These are phyloP conservation scores for Acephala macrosclerotiorum DNA, from an alignment of 2,329 filamentous ascomycete genomes.

Conservation along the genomic window DNA sequence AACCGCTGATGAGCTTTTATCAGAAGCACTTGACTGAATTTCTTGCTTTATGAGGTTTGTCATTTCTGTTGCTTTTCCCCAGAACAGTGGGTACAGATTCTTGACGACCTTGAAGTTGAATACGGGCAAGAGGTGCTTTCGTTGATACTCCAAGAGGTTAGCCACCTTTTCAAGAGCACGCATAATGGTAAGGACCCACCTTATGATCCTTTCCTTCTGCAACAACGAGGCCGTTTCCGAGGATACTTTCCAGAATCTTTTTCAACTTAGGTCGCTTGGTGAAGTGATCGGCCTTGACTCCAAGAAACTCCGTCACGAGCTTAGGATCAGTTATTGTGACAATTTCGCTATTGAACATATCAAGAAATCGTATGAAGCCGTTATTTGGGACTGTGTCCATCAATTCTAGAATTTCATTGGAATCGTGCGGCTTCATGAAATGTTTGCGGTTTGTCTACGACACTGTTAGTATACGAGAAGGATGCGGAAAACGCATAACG, in stretches of 20 bases:
- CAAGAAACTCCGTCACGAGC: constrained; percentile 23
- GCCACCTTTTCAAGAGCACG: not conserved
- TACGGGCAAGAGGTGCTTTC: constrained; percentile 78
- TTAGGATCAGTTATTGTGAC: constrained; percentile 26
- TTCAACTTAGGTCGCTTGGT: constrained; percentile 45
- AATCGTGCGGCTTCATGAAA: constrained; percentile 18
- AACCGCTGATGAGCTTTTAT: constrained; percentile 23
- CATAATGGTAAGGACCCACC: constrained; percentile 43
- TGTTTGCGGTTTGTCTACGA: constrained; percentile 15
- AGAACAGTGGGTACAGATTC: constrained; percentile 82
- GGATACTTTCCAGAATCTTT: constrained; percentile 51
- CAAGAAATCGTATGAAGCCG: constrained; percentile 28
- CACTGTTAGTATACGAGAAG: constrained; percentile 4
- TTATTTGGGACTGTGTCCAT: constrained; percentile 30
- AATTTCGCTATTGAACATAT: constrained; percentile 29
- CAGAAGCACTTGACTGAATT: constrained; percentile 31
- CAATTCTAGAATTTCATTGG: constrained; percentile 21
- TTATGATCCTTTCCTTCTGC: constrained; percentile 89
- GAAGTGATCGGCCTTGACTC: constrained; percentile 22
- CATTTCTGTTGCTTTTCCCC: constrained; percentile 74
- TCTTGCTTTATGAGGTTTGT: constrained; percentile 44
- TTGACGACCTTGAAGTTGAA: constrained; percentile 87
- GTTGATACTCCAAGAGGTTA: constrained; percentile 59
- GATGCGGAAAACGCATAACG: not conserved
- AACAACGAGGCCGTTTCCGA: constrained; percentile 71